A percentile compares a stretch with the other conserved stretches of the same genome.
These are phyloP conservation scores for Colletotrichum cordylinicola DNA, from an alignment of 2,329 filamentous ascomycete genomes.

Conservation along the genomic window DNA sequence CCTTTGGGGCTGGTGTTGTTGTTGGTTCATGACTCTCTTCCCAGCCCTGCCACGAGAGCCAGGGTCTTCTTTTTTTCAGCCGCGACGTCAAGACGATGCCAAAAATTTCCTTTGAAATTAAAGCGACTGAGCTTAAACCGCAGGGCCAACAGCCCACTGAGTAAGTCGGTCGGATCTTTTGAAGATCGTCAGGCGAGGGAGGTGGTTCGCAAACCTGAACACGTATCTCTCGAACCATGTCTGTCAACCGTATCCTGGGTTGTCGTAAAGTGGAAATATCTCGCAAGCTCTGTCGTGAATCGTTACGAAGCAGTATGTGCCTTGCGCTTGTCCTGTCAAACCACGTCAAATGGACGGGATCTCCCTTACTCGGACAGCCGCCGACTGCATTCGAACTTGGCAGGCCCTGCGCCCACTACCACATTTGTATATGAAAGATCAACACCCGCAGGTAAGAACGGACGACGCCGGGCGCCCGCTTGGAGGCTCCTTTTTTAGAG, in stretches of 20 bases:
- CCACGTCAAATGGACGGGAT: neutral
- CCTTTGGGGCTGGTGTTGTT: neutral
- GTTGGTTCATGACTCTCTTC: neutral
- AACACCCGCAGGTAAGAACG: neutral
- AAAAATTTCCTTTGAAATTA: neutral
- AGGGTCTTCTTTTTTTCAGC: neutral
- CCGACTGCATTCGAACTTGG: neutral
- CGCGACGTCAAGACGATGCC: neutral
- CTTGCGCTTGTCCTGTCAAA: neutral
- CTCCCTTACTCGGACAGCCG: slow-evolving; percentile 3
- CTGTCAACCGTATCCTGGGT: neutral
- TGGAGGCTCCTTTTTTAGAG: neutral
- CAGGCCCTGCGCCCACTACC: neutral
- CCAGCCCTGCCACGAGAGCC: slow-evolving; percentile 3
- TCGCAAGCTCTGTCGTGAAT: neutral
- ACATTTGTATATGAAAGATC: neutral
- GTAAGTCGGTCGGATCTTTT: neutral
- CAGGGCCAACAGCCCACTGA: neutral
- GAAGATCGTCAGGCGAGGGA: neutral
- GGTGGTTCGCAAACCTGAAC: neutral
- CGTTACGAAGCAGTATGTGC: neutral
- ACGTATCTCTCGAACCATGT: neutral
- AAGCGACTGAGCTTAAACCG: neutral
- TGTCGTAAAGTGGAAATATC: neutral
- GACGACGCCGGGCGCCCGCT: neutral